Base-by-base conservation (phyloP, 805 yeast species). In the Cyberlindnera petersonii region DNA sequence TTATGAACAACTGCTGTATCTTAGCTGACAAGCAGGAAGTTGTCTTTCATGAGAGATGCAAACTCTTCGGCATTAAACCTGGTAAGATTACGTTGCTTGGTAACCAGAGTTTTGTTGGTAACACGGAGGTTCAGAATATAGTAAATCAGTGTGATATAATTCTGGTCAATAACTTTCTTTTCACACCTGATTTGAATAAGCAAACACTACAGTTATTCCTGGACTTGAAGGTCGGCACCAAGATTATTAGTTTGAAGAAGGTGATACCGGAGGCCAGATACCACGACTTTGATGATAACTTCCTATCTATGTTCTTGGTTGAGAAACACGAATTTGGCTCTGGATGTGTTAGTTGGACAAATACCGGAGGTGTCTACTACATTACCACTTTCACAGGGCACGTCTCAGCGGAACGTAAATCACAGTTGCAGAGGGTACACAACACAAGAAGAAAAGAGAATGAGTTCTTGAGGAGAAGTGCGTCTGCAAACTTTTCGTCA, bases 321-420 rank as follows among this genome's bases (percentile, higher is more conserved):
- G 76, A 76, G 39, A 76, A 74, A 49, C 77, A 67, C 46, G 72
- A 74, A 53, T 81, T 87, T 48, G 79, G 75, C 14, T 73, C 75
- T 38, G 77, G 79, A 39, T 76, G 88, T 30, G 96, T 89, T 8
- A 83, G 94, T 33, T 88, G 97, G 97, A 87, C 96, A 0, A 69
- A 66, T 44, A 79, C 81, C 6, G 86, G 84, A 33, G 87, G 87
- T 39, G 78, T 76, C 9, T 88, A 85, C 60, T 89, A 75, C 58
- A 75, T 89, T 7, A 76, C 93, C n/a, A 54, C 55, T n/a, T 53
- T 20, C 36, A 54, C 56, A 3, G 57, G 52, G 2, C 34, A 42
- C 34, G 52, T 50, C 7, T 43, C 50, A 8, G 39, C 39, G 7
- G 47, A 46, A 31, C 35, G 50, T 5, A 41, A 34, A 26, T n/a